Evolutionary conservation across 176 grass and related monocot species (phyloP), one percentile per base, ranked within the genome.

Genomic region (Neostapfia colusana): DNA sequence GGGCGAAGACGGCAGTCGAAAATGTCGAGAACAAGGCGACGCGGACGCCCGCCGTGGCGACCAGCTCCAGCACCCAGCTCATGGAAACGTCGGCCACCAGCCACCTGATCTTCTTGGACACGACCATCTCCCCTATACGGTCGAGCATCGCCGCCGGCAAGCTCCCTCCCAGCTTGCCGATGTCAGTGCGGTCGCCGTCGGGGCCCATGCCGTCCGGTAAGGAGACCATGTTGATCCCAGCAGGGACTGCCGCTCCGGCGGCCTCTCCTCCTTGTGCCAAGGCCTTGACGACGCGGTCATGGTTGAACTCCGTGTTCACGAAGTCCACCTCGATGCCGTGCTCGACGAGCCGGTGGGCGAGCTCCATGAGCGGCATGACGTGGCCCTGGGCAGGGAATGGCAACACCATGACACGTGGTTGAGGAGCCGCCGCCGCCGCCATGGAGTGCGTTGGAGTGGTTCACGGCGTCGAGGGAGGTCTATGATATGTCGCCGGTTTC

Each of bases 301-400:
- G 76, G 79, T 90, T 86, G 83, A 91, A 91, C 69, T 90, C 78
- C 0, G 88, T 93, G 81, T 93, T 93, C 56, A 88, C 20, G 14
- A 90, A 88, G 49, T 83, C 78, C 53, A 90, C 44, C 62, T 84
- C 77, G n/a, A 94, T 67, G 20, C 85, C 91, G 16, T 82, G 83
- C 10, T 73, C 71, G 9, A 75, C 67, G 41, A 93, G 81, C 79
- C 63, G 50, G 16, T 78, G 82, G 27, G 88, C 83, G 23, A 88
- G 76, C 70, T 86, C 88, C 82, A 93, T 90, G 76, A 93, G 77
- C 14, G 88, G 88, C 53, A 90, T 83, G 72, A 90, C 85, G 85
- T 88, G 91, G 46, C 85, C 85, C 80, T 93, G 88, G 38, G 75
- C 85, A 62, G 82, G 88, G 31, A 86, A 84, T 3, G 85, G 91